Conservation (phyloP, 768 basidiomycete species). For the Pisolithus orientalis region DNA sequence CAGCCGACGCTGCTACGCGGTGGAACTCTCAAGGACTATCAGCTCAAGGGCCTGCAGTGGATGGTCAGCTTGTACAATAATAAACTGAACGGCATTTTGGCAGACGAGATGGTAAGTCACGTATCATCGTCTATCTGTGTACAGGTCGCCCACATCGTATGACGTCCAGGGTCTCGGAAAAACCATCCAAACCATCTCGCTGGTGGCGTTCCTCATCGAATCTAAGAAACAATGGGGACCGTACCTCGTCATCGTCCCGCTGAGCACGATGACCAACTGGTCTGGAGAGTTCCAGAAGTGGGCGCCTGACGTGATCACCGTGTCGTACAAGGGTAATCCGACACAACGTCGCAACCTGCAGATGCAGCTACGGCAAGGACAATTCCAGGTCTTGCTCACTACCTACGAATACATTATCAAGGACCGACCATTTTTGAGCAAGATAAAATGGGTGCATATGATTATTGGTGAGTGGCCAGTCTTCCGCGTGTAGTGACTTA, state of each 20-base stretch:
- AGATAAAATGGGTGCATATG: slow-evolving; percentile 96
- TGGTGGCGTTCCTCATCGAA: slow-evolving; percentile 94
- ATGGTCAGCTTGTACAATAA: slow-evolving; percentile 99
- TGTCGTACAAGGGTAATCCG: slow-evolving; percentile 93
- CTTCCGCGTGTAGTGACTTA: neutral
- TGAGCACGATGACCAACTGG: slow-evolving; percentile 98
- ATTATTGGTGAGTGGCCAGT: slow-evolving; percentile 64
- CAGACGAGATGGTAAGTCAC: slow-evolving; percentile 79
- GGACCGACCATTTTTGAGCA: slow-evolving; percentile 84
- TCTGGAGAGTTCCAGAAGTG: slow-evolving; percentile 95
- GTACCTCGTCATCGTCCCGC: slow-evolving; percentile 91
- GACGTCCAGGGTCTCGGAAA: slow-evolving; percentile 82
- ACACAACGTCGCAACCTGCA: slow-evolving; percentile 73
- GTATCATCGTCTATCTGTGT: neutral
- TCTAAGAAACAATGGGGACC: slow-evolving; percentile 86
- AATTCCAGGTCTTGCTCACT: slow-evolving; percentile 90
- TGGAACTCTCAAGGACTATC: slow-evolving; percentile 91
- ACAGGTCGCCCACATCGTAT: neutral
- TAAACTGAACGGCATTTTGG: slow-evolving; percentile 88
- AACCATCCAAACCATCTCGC: slow-evolving; percentile 91
- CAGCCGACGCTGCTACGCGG: slow-evolving; percentile 76
- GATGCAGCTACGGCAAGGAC: slow-evolving; percentile 64
- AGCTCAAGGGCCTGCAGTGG: slow-evolving; percentile 94
- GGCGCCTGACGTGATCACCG: slow-evolving; percentile 75
- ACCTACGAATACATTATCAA: slow-evolving; percentile 99